phyloP scores from a whole-genome alignment of 2,329 filamentous ascomycete genomes.

The Cladosporium phlei region DNA sequence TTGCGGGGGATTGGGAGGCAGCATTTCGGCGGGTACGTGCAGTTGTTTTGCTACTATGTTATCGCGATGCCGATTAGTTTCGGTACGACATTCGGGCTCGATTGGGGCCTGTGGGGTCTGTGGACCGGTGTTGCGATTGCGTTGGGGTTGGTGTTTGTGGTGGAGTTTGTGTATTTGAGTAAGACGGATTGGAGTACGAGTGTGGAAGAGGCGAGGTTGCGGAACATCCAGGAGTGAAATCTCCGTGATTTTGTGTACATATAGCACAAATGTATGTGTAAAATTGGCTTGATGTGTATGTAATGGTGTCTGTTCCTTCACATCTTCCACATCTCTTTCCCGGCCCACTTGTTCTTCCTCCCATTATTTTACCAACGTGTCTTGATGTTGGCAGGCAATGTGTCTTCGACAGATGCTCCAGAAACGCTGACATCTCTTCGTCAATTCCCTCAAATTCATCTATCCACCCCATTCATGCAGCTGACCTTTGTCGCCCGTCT shows the following conservation, averaged over 20 bases:
- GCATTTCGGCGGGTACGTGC: conserved; percentile 82
- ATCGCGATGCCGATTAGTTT: conserved; percentile 80
- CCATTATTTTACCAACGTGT: no score
- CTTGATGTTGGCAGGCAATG: no score
- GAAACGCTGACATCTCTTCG: no score
- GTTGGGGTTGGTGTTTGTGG: conserved; percentile 52
- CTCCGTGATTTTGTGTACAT: neutral
- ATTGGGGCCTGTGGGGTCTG: conserved; percentile 72
- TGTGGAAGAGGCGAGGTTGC: conserved; percentile 51
- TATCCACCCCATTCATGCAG: no score
- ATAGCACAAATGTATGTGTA: no score
- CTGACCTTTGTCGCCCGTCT: no score
- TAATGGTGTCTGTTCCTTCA: neutral
- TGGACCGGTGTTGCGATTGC: conserved; percentile 64
- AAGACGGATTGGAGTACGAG: conserved; percentile 52
- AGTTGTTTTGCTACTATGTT: conserved; percentile 77
- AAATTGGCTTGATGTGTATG: no score
- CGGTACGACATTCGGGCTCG: conserved; percentile 66
- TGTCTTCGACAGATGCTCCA: no score
- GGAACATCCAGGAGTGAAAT: conserved; percentile 40
- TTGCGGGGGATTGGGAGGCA: conserved; percentile 82
- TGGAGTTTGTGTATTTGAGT: conserved; percentile 52
- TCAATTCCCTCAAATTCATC: no score
- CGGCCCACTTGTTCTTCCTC: no score
- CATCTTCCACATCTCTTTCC: no score